Evolutionary conservation across 441 rosid genomes (phyloP), one percentile per base, ranked within the genome.

Genomic region (Pelargonium cotyledonis): DNA sequence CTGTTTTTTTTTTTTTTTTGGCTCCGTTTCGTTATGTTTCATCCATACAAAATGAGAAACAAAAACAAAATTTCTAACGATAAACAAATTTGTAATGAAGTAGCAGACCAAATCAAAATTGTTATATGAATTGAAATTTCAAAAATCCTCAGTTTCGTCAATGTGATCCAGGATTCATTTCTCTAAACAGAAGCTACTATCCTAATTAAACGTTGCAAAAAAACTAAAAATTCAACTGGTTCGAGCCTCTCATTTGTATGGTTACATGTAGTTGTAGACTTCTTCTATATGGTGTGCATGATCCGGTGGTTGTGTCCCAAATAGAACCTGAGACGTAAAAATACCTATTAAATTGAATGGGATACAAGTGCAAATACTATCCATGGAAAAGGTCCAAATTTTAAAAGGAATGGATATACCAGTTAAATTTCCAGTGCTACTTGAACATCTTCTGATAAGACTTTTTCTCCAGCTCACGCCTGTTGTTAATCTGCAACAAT

Each of bases 391-490:
- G 53, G 12, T 46, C 11, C n/a, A 46, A 46, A 46, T 46, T 43
- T 14, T 53, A 12, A 72, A 51, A 67, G 49, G 14, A 68, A 58
- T 67, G 41, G 14, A 64, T 73, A 64, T 68, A 51, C 84, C 83
- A 72, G 9, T 31, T 66, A 38, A 70, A 70, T 26, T 55, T 8
- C 9, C 61, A 63, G 53, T 44, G 69, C 79, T 76, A 81, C 77
- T 73, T 77, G 72, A 92, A 89, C 97, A 92, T 92, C 80, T 89
- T 92, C 79, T 84, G 83, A 62, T 79, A 92, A 64, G 77, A 89
- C 75, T 69, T 86, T 71, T 80, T 92, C 88, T 89, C 96, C 72
- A 62, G 80, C 19, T 85, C 85, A 64, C 77, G 85, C 63, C 94
- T 80, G 61, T 82, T 74, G 15, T 84, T 78, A 51, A 89, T 83